Conservation (phyloP, 2,329 filamentous ascomycete species). For the Botryosphaeria agaves region DNA sequence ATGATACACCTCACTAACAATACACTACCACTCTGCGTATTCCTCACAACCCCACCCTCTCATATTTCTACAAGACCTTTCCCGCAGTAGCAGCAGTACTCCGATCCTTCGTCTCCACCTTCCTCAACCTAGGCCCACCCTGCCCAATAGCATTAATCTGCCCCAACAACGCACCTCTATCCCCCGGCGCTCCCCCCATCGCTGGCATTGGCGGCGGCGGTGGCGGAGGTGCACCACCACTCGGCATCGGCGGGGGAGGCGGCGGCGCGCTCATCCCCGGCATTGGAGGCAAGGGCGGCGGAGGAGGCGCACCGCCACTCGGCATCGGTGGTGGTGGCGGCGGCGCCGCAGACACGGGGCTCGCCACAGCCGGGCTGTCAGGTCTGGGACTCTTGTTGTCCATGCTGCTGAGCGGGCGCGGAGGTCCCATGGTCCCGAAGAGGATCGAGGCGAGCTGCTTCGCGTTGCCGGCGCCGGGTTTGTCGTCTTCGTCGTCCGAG, state of each 20-base stretch:
- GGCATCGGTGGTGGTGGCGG: conserved; percentile 27
- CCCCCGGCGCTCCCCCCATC: conserved; percentile 26
- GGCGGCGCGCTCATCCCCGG: conserved; percentile 20
- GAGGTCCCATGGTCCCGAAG: conserved; percentile 93
- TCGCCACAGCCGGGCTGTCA: conserved; percentile 22
- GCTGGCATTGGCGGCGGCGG: conserved; percentile 15
- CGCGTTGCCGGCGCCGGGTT: conserved; percentile 64
- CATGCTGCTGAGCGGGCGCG: conserved; percentile 69
- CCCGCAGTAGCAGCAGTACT: conserved; percentile 58
- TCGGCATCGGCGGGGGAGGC: conserved; percentile 26
- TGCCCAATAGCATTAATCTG: conserved; percentile 48
- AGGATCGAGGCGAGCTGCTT: conserved; percentile 88
- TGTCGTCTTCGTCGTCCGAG: conserved; percentile 52
- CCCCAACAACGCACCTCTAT: conserved; percentile 48
- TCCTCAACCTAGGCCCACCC: conserved; percentile 47
- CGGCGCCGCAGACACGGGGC: conserved; percentile 17
- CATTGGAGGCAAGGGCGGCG: conserved; percentile 17
- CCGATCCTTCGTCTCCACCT: conserved; percentile 79
- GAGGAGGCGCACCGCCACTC: conserved; percentile 19
- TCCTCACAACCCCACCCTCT: too few relatives aligned
- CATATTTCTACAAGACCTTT: conserved; percentile 49
- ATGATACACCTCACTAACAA: too few relatives aligned
- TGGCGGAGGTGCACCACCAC: conserved; percentile 21
- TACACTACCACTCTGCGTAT: too few relatives aligned
- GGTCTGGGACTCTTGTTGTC: conserved; percentile 44